These are phyloP conservation scores for Fusarium avenaceum DNA, from an alignment of 2,329 filamentous ascomycete species.

Conservation along the genomic window DNA sequence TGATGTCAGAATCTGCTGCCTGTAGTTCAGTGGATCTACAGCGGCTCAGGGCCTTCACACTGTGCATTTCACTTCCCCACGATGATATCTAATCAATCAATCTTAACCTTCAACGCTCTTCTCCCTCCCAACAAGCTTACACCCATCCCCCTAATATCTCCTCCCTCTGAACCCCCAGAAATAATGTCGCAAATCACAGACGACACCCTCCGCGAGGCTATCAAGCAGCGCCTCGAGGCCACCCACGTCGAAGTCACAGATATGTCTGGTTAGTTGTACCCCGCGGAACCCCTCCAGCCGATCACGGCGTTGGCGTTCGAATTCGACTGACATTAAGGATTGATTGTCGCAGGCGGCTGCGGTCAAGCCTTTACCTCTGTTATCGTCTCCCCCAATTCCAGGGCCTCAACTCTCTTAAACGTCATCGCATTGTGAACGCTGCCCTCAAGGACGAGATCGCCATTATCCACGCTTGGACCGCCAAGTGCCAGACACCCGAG, in stretches of 20 bases:
- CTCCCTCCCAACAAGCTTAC: slow-evolving; percentile 9
- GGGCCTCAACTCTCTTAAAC: slow-evolving; percentile 81
- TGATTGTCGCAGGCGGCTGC: slow-evolving; percentile 64
- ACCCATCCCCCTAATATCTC: background rate
- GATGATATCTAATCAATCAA: slow-evolving; percentile 57
- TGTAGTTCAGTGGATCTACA: background rate
- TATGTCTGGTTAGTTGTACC: slow-evolving; percentile 78
- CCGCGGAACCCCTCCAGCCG: slow-evolving; percentile 31
- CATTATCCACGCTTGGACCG: slow-evolving; percentile 93
- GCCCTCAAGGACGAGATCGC: slow-evolving; percentile 89
- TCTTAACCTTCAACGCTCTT: slow-evolving; percentile 33
- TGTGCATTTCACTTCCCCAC: slow-evolving; percentile 41
- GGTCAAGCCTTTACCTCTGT: slow-evolving; percentile 72
- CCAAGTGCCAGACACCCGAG: slow-evolving; percentile 91
- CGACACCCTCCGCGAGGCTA: slow-evolving; percentile 75
- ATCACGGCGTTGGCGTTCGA: slow-evolving; percentile 20
- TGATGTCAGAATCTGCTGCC: background rate
- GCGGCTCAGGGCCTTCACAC: slow-evolving; percentile 18
- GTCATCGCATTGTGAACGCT: slow-evolving; percentile 87
- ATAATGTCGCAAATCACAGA: slow-evolving; percentile 77
- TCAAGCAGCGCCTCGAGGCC: slow-evolving; percentile 78
- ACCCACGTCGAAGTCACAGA: slow-evolving; percentile 89
- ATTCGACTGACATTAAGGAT: slow-evolving; percentile 19
- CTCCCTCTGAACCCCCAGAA: background rate
- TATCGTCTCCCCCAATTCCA: slow-evolving; percentile 76